Conservation (phyloP, 2,329 filamentous ascomycete genomes). For the Cordyceps cicadae region DNA sequence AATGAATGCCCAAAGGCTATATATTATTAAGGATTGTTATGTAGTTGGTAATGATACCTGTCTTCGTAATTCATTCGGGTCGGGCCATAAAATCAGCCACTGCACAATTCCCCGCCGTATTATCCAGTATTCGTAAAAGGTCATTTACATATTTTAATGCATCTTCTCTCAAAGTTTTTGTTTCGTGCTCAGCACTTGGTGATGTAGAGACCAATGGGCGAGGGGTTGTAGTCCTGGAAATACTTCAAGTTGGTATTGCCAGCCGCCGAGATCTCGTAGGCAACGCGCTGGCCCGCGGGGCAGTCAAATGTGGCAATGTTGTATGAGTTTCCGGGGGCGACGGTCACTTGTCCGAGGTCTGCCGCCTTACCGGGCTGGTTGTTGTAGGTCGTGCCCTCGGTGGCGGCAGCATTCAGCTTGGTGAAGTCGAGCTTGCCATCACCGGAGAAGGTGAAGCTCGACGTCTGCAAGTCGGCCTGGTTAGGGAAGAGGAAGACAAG, state of each 20-base stretch:
- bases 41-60: slow-evolving; percentile 8
- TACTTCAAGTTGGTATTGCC: slow-evolving; percentile 47
- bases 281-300: slow-evolving; percentile 42
- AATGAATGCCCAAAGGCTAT: not conserved
- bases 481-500: slow-evolving; percentile 58
- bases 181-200: slow-evolving; percentile 21
- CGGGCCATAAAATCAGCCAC: not conserved
- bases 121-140: not conserved
- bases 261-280: slow-evolving; percentile 40
- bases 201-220: slow-evolving; percentile 33
- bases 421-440: slow-evolving; percentile 45
- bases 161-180: not conserved
- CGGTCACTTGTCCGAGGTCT: slow-evolving; percentile 33
- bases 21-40: slow-evolving; percentile 10
- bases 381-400: slow-evolving; percentile 41
- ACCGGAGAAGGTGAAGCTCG: slow-evolving; percentile 39
- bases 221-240: slow-evolving; percentile 56
- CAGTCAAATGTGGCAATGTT: slow-evolving; percentile 46
- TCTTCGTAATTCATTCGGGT: slow-evolving; percentile 1
- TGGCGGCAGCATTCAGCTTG: slow-evolving; percentile 39
- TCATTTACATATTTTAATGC: slow-evolving; percentile 1
- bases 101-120: too few relatives aligned
- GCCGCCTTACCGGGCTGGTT: slow-evolving; percentile 38
- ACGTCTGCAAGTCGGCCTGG: slow-evolving; percentile 48
- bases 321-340: slow-evolving; percentile 48